phyloP scores from a whole-genome alignment of 2,329 filamentous ascomycete genomes.

The Lasiodiplodia sp. region DNA sequence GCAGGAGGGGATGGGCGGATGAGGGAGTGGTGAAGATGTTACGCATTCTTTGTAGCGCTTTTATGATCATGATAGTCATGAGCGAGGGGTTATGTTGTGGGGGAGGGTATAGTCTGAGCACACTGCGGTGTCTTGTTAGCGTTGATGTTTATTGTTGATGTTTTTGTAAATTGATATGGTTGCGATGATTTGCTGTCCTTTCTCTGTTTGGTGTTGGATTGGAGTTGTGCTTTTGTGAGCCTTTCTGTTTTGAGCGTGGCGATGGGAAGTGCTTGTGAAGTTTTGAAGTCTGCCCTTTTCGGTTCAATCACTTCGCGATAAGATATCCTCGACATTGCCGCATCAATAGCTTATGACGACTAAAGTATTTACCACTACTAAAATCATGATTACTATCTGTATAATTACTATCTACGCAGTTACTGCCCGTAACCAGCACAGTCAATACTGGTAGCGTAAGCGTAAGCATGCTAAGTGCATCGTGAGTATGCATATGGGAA shows the following conservation, averaged over 20 bases:
- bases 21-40: not conserved
- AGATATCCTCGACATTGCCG: too few species aligned
- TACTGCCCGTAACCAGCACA: too few species aligned
- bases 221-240: not conserved
- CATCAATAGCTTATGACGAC: too few species aligned
- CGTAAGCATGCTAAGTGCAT: too few species aligned
- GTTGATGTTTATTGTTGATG: not conserved
- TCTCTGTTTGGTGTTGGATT: not conserved
- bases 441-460: too few species aligned
- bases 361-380: too few species aligned
- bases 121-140: not conserved
- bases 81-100: not conserved
- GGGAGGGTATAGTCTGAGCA: not conserved
- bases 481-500: too few species aligned
- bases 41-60: not conserved
- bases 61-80: not conserved
- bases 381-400: too few species aligned
- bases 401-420: too few species aligned
- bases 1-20: not conserved
- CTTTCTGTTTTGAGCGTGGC: not conserved
- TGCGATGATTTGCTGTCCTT: not conserved
- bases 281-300: too few species aligned
- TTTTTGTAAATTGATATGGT: not conserved
- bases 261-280: too few species aligned
- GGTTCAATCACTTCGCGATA: too few species aligned